These are phyloP conservation scores for Exsudoporus floridanus DNA, from an alignment of 1,284 basidiomycete genomes.

Conservation along the genomic window DNA sequence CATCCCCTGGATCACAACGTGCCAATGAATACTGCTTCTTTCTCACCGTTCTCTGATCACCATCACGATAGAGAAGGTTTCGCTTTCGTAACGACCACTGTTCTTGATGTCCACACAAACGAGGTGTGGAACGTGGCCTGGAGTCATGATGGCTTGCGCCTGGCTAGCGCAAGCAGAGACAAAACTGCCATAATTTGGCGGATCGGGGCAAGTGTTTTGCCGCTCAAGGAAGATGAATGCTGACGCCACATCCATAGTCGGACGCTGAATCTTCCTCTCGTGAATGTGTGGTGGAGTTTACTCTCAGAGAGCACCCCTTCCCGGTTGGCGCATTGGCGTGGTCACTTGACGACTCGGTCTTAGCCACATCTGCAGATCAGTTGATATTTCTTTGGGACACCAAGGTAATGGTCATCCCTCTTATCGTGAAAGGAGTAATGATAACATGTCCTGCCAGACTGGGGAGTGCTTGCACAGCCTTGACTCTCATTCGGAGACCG, in stretches of 20 bases:
- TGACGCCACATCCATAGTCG: slow-evolving; percentile 37
- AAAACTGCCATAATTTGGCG: slow-evolving; percentile 88
- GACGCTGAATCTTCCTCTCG: slow-evolving; percentile 51
- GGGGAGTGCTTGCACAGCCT: slow-evolving; percentile 66
- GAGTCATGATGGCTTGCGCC: slow-evolving; percentile 83
- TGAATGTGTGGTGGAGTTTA: slow-evolving; percentile 60
- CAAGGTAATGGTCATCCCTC: slow-evolving; percentile 49
- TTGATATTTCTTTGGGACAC: slow-evolving; percentile 86
- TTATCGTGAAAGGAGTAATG: not conserved
- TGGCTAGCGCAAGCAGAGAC: slow-evolving; percentile 90
- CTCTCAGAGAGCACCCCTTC: slow-evolving; percentile 74
- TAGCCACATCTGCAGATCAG: slow-evolving; percentile 81
- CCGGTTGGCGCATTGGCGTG: slow-evolving; percentile 82
- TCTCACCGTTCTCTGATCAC: slow-evolving; percentile 88
- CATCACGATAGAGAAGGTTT: slow-evolving; percentile 79
- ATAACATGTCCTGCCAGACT: slow-evolving; percentile 46
- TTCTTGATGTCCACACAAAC: slow-evolving; percentile 83
- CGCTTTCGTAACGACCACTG: slow-evolving; percentile 81
- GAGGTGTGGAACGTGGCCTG: slow-evolving; percentile 97
- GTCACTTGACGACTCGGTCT: slow-evolving; percentile 82
- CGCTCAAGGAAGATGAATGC: not conserved
- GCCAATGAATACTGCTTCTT: slow-evolving; percentile 53
- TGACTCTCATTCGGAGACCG: slow-evolving; percentile 76
- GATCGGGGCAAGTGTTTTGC: slow-evolving; percentile 59
- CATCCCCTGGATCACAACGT: slow-evolving; percentile 82